A percentile compares a stretch with the other conserved stretches of the same genome.
phyloP scores from a whole-genome alignment of 2,329 filamentous ascomycete genomes.

The Penicillium italicum region DNA sequence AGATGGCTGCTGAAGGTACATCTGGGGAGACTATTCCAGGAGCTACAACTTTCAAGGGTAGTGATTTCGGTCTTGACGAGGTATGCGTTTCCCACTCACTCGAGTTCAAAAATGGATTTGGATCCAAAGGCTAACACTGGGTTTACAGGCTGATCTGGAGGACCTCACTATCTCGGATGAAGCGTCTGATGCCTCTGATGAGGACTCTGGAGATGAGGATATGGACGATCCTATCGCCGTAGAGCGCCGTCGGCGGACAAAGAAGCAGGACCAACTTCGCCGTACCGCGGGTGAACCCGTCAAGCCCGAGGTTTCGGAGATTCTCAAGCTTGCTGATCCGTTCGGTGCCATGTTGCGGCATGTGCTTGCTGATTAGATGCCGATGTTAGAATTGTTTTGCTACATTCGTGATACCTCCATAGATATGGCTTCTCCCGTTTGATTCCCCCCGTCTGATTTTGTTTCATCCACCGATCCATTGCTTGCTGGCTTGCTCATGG shows the following conservation, averaged over 20 bases:
- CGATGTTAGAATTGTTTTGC: background rate
- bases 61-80: conserved; percentile 85
- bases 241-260: conserved; percentile 72
- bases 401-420: conserved; percentile 4
- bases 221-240: conserved; percentile 76
- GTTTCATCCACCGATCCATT: background rate
- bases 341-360: conserved; percentile 78
- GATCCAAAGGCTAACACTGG: conserved; percentile 12
- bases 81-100: conserved; percentile 41
- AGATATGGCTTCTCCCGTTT: background rate
- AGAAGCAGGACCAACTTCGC: conserved; percentile 74
- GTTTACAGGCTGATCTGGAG: conserved; percentile 64
- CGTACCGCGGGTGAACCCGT: conserved; percentile 76
- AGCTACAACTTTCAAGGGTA: conserved; percentile 62
- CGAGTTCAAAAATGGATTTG: background rate
- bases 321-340: conserved; percentile 73
- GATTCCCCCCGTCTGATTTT: background rate
- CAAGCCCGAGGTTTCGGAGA: conserved; percentile 75
- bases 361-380: conserved; percentile 67
- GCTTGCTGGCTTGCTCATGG: background rate
- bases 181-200: conserved; percentile 60
- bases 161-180: conserved; percentile 79
- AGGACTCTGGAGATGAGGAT: conserved; percentile 71
- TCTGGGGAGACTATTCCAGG: conserved; percentile 51
- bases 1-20: conserved; percentile 86